Evolutionary conservation across 192 early-diverging fungal species (phyloP), one percentile per base, ranked within the genome.

Genomic region (Coemansia sp.): DNA sequence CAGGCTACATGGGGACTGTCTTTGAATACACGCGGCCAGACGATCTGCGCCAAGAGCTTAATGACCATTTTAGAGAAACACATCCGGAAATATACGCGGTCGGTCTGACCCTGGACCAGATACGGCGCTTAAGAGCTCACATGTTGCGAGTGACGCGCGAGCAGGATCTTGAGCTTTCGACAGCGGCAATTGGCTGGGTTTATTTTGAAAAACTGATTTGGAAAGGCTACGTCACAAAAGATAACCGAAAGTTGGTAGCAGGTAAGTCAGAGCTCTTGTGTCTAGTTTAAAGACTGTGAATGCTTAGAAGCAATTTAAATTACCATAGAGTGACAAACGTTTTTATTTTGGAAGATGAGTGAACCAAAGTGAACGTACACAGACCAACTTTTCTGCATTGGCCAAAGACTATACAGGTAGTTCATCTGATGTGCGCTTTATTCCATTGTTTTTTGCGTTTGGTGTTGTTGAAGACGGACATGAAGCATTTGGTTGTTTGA

Each of bases 121-220:
- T 99, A 34, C 85, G 96, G 4, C 87, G 84, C 16, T 73, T 96
- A 25, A 96, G 96, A 64, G 67, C 77, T 2, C 82, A 87, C 42
- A 72, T 99, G 65, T 71, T 96, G 32, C 90, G 84, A 18, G 84
- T 89, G 18, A 86, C 80, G 1, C 83, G 86, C 56, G 77, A 85
- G 48, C 78, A 91, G 58, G 90, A 95, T 65, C 80, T 96, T 25
- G 96, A 99, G 75, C 79, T 95, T 25, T 94, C 93, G 2, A 94
- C 89, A 49, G 87, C 96, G 3, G 97, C 97, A 0, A 83, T 86
- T 25, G 89, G 92, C 17, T 95, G 90, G 84, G 95, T 93, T 0
- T 97, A 95, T 73, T 93, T 99, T 80, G 97, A 99, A 72, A 99
- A 97, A 72, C 87, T 99, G 6, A 84, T 95, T 25, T 64, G 93